Evolutionary conservation across 495 filamentous ascomycete species (phyloP).

Genomic region (Penicillium pancosmium): DNA sequence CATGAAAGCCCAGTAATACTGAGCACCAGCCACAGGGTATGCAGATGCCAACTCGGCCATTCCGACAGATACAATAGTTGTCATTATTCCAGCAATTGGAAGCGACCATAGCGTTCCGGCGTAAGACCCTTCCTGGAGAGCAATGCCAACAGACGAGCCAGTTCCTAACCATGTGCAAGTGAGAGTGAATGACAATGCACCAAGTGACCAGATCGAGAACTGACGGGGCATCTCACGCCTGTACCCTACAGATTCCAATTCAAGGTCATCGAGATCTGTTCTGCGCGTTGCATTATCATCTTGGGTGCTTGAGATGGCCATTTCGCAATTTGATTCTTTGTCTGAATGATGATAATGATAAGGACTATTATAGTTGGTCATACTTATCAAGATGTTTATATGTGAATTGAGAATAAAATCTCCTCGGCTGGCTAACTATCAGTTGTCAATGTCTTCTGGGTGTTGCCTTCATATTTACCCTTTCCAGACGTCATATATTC

Average conservation of each 20-base stretch:
- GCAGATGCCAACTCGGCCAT: slow-evolving; percentile 16
- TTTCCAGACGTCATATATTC: too few relatives aligned
- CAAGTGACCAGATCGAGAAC: slow-evolving; percentile 7
- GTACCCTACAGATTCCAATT: slow-evolving; percentile 14
- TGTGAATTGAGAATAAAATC: too few relatives aligned
- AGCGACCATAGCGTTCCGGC: slow-evolving; percentile 11
- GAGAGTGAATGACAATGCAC: slow-evolving; percentile 10
- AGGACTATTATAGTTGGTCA: too few relatives aligned
- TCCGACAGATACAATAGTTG: slow-evolving; percentile 8
- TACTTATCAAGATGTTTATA: too few relatives aligned
- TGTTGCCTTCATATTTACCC: too few relatives aligned
- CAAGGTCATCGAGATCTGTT: slow-evolving; percentile 7
- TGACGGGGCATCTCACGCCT: slow-evolving; percentile 13
- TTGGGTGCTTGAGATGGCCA: not conserved
- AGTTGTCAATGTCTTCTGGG: too few relatives aligned
- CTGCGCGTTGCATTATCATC: not conserved
- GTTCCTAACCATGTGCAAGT: slow-evolving; percentile 16
- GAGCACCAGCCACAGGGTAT: slow-evolving; percentile 16
- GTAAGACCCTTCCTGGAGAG: slow-evolving; percentile 7
- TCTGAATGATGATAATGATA: not conserved
- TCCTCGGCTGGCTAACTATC: too few relatives aligned
- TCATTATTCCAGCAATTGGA: slow-evolving; percentile 14
- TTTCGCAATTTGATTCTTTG: not conserved
- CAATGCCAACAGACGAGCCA: slow-evolving; percentile 14
- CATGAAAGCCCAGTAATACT: slow-evolving; percentile 18